phyloP scores from a whole-genome alignment of 164 flowering plant genomes.

The Tetrastigma voinierianum region DNA sequence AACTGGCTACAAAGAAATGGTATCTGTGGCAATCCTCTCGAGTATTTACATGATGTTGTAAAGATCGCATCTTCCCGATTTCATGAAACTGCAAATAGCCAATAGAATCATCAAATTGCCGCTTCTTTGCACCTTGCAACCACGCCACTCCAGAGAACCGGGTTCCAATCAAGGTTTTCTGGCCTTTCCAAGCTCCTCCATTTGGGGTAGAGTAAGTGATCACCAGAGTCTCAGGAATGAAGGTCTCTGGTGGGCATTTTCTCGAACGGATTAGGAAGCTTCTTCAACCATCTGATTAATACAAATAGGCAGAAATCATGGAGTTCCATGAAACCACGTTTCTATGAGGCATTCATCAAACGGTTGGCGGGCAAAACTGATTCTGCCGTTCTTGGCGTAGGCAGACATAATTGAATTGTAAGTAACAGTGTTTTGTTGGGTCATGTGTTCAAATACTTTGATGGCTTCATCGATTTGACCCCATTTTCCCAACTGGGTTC shows the following conservation, averaged over 20 bases:
- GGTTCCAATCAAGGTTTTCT: conserved; percentile 16
- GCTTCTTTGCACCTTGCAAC: conserved; percentile 27
- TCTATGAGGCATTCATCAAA: conserved; percentile 26
- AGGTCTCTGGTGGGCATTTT: conserved; percentile 23
- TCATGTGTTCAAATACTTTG: conserved; percentile 18
- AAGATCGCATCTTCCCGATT: too few species aligned
- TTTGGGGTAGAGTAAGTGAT: conserved; percentile 24
- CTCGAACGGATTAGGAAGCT: conserved; percentile 21
- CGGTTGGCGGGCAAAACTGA: conserved; percentile 20
- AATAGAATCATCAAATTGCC: conserved; percentile 21
- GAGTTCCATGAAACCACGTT: conserved; percentile 31
- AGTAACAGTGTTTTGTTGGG: conserved; percentile 17
- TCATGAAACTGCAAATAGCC: conserved; percentile 28
- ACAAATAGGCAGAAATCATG: conserved; percentile 30
- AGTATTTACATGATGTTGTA: too few species aligned
- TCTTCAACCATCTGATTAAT: conserved; percentile 18
- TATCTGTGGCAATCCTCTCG: too few species aligned
- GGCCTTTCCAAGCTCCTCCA: conserved; percentile 25
- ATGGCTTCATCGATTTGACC: conserved; percentile 40
- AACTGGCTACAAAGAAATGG: too few species aligned
- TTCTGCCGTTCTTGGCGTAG: conserved; percentile 23
- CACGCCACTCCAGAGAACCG: conserved; percentile 30
- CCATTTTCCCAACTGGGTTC: conserved; percentile 36
- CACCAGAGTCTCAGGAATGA: conserved; percentile 25
- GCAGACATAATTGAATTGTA: conserved; percentile 34